Percentiles rank a stretch among this genome's conserved stretches.
Conservation (phyloP, 495 filamentous ascomycete species). For the Aspergillus haitiensis region DNA sequence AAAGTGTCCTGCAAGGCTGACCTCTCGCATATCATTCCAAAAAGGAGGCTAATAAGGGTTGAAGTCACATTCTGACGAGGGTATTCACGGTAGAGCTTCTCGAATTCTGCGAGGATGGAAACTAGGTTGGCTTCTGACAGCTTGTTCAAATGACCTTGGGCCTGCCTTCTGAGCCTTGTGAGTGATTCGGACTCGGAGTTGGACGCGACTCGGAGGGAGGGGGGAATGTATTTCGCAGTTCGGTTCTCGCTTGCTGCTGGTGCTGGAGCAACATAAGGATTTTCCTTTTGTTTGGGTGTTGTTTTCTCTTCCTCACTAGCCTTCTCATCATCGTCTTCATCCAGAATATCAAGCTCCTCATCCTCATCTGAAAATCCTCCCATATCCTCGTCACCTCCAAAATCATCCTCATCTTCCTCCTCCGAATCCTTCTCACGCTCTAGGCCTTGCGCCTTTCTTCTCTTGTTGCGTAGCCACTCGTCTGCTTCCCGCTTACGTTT, state of each 20-base stretch:
- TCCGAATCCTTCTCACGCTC: constrained; percentile 31
- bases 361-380: constrained; percentile 32
- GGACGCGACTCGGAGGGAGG: constrained; percentile 67
- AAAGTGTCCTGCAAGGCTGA: constrained; percentile 80
- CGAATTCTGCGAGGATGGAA: constrained; percentile 75
- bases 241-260: constrained; percentile 24
- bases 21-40: constrained; percentile 73
- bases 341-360: constrained; percentile 35
- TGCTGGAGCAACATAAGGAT: constrained; percentile 62
- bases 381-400: constrained; percentile 29
- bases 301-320: constrained; percentile 31
- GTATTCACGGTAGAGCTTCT: constrained; percentile 77
- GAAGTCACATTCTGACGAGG: constrained; percentile 82
- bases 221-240: constrained; percentile 80
- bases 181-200: constrained; percentile 66
- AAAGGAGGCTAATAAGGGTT: constrained; percentile 68
- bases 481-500: constrained; percentile 60
- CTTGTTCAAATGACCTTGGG: constrained; percentile 88
- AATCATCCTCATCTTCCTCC: constrained; percentile 27
- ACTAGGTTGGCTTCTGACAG: constrained; percentile 86
- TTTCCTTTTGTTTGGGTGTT: constrained; percentile 52
- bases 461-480: constrained; percentile 61
- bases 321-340: constrained; percentile 41
- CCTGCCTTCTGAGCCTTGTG: constrained; percentile 69
- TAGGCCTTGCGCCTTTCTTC: constrained; percentile 61